phyloP scores from a whole-genome alignment of 2,329 filamentous ascomycete species.

The Periconia sp. region DNA sequence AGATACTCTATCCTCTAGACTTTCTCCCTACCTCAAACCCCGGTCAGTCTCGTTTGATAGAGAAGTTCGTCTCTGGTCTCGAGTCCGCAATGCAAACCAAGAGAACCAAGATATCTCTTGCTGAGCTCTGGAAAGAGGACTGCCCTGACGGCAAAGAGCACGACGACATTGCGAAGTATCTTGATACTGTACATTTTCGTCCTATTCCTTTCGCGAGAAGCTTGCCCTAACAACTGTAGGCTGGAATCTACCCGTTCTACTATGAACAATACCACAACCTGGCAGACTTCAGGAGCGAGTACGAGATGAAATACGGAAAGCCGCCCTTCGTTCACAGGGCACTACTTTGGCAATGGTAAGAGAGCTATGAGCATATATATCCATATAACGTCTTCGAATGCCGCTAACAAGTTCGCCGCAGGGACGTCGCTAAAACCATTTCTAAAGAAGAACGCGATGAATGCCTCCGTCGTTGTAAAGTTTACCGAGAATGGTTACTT shows the following conservation, averaged over 20 bases:
- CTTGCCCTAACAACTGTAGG: background rate
- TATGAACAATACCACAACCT: slow-evolving; percentile 4
- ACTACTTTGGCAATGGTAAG: slow-evolving; percentile 7
- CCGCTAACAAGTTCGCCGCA: background rate
- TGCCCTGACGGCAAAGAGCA: slow-evolving; percentile 3
- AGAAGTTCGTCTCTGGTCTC: slow-evolving; percentile 1
- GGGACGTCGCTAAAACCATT: slow-evolving; percentile 6
- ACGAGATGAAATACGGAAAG: slow-evolving; percentile 1
- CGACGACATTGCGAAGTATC: too few relatives aligned
- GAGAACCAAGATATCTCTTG: slow-evolving; percentile 8
- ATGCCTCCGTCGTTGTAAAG: background rate
- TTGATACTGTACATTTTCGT: slow-evolving; percentile 1
- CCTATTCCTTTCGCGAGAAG: background rate
- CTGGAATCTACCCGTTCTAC: slow-evolving; percentile 8
- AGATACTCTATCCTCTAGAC: slow-evolving; percentile 7
- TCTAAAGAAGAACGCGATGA: slow-evolving; percentile 4
- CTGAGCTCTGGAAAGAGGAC: slow-evolving; percentile 3
- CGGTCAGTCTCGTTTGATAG: background rate
- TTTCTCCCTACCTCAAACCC: slow-evolving; percentile 6
- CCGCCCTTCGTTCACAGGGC: slow-evolving; percentile 6
- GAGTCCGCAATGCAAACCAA: background rate
- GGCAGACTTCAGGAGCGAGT: background rate
- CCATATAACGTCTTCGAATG: background rate
- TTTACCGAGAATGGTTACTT: slow-evolving; percentile 8
- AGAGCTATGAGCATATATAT: background rate